Base-by-base conservation (phyloP, 805 yeast species). In the Ogataea glucozyma region DNA sequence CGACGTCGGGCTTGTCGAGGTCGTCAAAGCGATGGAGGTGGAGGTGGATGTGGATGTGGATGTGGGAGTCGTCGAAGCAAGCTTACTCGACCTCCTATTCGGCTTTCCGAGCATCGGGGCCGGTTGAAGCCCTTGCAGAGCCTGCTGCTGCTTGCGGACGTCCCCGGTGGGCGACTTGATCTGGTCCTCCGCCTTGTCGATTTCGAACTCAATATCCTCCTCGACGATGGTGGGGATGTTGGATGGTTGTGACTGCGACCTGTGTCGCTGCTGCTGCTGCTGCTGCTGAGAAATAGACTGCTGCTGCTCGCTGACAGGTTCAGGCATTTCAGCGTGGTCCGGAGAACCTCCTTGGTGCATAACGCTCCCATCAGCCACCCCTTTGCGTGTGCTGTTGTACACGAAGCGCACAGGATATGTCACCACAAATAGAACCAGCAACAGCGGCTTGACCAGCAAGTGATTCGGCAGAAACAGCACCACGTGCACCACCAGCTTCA, bases 371-470 rank as follows among this genome's bases (percentile, higher is more conserved):
- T n/a, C n/a, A n/a, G n/a, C n/a, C n/a, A n/a, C n/a, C n/a, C n/a
- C n/a, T 10, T 24, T 6, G 14, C n/a, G 6, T 24, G 10, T 24
- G 27, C 27, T 14, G 5, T 23, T 18, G 20, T 20, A 31, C 30
- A 46, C 55, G 13, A 76, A 53, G 43, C 71, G 66, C 47, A 81
- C 62, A 0, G 90, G 90, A 53, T 73, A 78, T 2, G 81, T 71
- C 5, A 77, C 43, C n/a, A 82, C 47, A 38, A 65, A 69, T 76
- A 85, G 72, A 1, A 73, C 31, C 36, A 73, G 66, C 4, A 64
- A 46, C 12, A 78, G 43, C 2, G 90, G 89, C 43, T 71, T 72
- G n/a, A 76, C 48, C 4, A 83, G 48, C 6, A 82, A 39, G 30
- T 71, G 51, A 47, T 75, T 72, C 7, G 85, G 83, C 1, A 78